Base-by-base conservation (phyloP, 1,139 yeast genomes). In the Hyphopichia fennica region DNA sequence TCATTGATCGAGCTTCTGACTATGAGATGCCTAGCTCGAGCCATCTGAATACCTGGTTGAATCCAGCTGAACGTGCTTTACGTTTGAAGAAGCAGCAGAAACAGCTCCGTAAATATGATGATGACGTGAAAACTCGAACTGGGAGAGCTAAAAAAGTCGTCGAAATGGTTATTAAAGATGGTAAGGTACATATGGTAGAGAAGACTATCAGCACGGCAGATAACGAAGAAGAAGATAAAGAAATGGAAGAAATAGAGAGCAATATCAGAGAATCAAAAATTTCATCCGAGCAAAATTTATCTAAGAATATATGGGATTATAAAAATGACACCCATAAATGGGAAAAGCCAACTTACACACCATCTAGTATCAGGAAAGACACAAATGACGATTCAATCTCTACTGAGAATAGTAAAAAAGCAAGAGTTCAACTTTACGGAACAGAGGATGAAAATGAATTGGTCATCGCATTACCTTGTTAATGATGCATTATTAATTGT, bases 1-100 rank as follows among this genome's bases (percentile, higher is more conserved):
- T 95, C 49, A 91, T 95, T 35, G 99, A 95, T 57, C 86, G 89
- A 56, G 97, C 96, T 0, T 82, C 96, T 6, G 99, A 95, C 59
- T 93, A 83, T 58, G 95, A 86, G 40, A 48, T 76, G 37, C 81
- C 82, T 0, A 61, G 74, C 4, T 67, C 77, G 0, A 65, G 68
- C 1, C 55, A 67, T 4, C 67, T 79, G 2, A 81, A 75, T 52
- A 72, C 82, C 51, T 95, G 99, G 99, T 83, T 96, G 0, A 80
- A 88, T 4, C 93, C 97, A 0, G 75, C 84, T 39, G 98, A 95
- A 56, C 79, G 95, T 51, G 98, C 97, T 0, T 70, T 89, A 43
- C 79, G 76, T 44, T 70, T 93, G 52, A 89, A 90, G 60, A 81
- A 81, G 50, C 96, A 90, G 57, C 97, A 91, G 56, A 77, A 84